phyloP scores from a whole-genome alignment of 148 eudicot species.

The Fagopyrum homotropicum region DNA sequence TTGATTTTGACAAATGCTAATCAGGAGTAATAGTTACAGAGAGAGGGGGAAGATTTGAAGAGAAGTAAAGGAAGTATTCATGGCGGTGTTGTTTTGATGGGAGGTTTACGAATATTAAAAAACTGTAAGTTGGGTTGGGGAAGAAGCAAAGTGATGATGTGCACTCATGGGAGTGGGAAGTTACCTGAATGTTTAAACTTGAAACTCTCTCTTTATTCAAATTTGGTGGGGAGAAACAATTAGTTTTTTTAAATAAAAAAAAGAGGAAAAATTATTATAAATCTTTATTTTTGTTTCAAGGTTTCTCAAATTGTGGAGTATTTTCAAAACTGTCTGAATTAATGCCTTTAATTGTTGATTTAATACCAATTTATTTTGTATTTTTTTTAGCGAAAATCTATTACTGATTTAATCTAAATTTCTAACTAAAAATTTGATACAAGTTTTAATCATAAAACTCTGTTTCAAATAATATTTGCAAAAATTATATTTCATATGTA shows the following conservation, averaged over 20 bases:
- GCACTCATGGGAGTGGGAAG: conserved; percentile 5
- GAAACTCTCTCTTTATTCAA: neutral
- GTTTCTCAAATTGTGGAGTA: no score
- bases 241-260: neutral
- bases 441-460: no score
- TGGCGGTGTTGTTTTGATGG: neutral
- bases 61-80: neutral
- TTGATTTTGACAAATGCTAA: neutral
- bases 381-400: no score
- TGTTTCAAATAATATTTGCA: no score
- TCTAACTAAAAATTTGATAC: no score
- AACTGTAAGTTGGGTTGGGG: conserved; percentile 7
- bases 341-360: no score
- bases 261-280: neutral
- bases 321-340: no score
- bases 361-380: no score
- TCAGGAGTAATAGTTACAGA: neutral
- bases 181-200: neutral
- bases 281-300: no score
- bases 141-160: conserved; percentile 1
- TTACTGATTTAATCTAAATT: no score
- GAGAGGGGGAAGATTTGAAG: neutral
- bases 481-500: no score
- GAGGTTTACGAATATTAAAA: neutral
- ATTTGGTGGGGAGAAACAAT: neutral